Percentiles rank a stretch among this genome's conserved stretches.
Evolutionary conservation across 495 filamentous ascomycete genomes (phyloP).

Genomic region (Chaetomium fimeti): DNA sequence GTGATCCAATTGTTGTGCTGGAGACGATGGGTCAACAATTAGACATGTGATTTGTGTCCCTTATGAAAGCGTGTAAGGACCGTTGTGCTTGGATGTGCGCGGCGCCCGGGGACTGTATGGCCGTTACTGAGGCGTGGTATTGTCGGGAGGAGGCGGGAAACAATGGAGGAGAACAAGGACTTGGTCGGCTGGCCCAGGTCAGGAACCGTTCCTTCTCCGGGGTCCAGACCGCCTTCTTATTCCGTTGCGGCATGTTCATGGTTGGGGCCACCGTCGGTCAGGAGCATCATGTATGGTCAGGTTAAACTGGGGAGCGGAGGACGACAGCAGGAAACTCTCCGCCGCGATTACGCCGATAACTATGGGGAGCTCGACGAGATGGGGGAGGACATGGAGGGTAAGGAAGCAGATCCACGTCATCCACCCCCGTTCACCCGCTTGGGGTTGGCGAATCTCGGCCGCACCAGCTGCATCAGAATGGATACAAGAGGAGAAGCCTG

Average conservation of each 20-base stretch:
- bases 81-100: too few species aligned
- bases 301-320: not conserved
- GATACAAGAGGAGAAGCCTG: slow-evolving; percentile 2
- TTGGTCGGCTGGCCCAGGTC: not conserved
- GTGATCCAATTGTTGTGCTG: too few species aligned
- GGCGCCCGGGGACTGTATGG: too few species aligned
- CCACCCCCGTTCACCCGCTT: not conserved
- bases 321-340: not conserved
- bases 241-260: not conserved
- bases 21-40: too few species aligned
- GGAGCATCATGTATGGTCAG: not conserved
- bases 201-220: not conserved
- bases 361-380: not conserved
- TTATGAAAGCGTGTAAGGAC: too few species aligned
- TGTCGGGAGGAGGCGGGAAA: too few species aligned
- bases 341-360: not conserved
- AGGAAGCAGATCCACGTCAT: not conserved
- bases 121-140: too few species aligned
- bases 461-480: not conserved
- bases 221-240: not conserved
- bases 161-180: not conserved
- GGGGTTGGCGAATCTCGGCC: not conserved
- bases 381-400: not conserved
- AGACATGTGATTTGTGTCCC: too few species aligned
- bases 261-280: not conserved